A percentile compares a stretch with the other conserved stretches of the same genome.
Conservation (phyloP, 306 rosid genomes). For the Sindora glabra region DNA sequence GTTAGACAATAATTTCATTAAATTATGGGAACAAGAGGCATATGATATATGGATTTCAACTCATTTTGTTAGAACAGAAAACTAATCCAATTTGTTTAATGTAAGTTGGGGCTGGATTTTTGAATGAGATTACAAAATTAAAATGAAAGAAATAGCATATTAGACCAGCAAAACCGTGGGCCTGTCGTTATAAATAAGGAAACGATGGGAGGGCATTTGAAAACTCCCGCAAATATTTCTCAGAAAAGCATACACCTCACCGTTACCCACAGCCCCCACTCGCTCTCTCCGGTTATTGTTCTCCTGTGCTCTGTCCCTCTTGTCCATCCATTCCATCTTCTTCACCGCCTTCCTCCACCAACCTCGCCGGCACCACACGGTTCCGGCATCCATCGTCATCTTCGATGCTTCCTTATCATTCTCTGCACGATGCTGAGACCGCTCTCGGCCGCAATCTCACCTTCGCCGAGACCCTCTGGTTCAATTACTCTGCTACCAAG, state of each 20-base stretch:
- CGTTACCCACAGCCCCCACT: too few relatives aligned
- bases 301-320: too few relatives aligned
- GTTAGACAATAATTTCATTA: too few relatives aligned
- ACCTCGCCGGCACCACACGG: conserved; percentile 8
- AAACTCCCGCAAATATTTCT: conserved; percentile 40
- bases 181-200: too few relatives aligned
- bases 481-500: conserved; percentile 63
- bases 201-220: not conserved
- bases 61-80: too few relatives aligned
- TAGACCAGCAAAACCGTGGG: too few relatives aligned
- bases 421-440: conserved; percentile 43
- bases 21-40: too few relatives aligned
- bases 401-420: conserved; percentile 57
- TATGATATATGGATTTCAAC: too few relatives aligned
- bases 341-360: not conserved
- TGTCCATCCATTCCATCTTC: too few relatives aligned
- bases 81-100: too few relatives aligned
- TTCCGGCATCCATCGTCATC: not conserved
- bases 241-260: not conserved
- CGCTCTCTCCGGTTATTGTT: not conserved
- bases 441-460: conserved; percentile 61
- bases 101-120: too few relatives aligned
- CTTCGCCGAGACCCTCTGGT: conserved; percentile 60
- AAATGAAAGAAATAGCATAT: not conserved
- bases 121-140: too few relatives aligned